Conservation (phyloP, 192 early-diverging fungal genomes). For the Phlyctochytrium planicorne region DNA sequence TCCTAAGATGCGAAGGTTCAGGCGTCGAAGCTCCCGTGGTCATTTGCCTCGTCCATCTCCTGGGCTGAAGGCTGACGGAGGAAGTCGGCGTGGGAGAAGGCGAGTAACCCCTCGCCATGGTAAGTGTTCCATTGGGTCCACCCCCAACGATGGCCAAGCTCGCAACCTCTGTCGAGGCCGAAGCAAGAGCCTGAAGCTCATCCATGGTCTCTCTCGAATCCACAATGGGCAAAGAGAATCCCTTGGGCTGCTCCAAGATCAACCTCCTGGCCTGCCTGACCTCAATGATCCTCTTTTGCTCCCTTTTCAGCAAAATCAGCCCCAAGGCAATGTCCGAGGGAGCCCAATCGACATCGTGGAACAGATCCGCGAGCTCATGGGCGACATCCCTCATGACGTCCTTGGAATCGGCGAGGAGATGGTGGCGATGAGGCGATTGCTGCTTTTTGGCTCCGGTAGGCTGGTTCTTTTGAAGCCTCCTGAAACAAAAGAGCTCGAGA, state of each 20-base stretch:
- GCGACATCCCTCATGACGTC: conserved; percentile 37
- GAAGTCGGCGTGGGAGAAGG: not conserved
- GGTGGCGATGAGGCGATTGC: not conserved
- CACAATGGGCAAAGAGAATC: conserved; percentile 15
- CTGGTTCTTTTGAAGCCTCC: conserved; percentile 2
- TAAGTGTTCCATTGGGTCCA: not conserved
- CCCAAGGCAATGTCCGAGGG: conserved; percentile 44
- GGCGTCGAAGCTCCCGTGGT: too few relatives aligned
- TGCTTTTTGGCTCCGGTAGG: conserved; percentile 2
- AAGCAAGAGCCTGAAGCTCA: conserved; percentile 7
- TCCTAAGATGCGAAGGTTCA: too few relatives aligned
- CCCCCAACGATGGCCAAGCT: not conserved
- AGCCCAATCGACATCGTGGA: conserved; percentile 50
- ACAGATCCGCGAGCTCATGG: conserved; percentile 29
- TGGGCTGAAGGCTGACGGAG: too few relatives aligned
- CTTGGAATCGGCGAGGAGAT: conserved; percentile 19
- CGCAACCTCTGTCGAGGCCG: conserved; percentile 1
- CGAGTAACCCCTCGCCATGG: not conserved
- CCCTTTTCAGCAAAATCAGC: conserved; percentile 43
- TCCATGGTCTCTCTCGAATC: conserved; percentile 8
- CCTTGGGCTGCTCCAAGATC: conserved; percentile 23
- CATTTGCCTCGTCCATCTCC: too few relatives aligned
- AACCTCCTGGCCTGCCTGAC: conserved; percentile 25
- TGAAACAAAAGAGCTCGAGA: conserved; percentile 21
- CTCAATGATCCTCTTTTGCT: conserved; percentile 42